A percentile compares a stretch with the other conserved stretches of the same genome.
Evolutionary conservation across 2,329 filamentous ascomycete species (phyloP).

Genomic region (Magnaporthiopsis rhizophila): DNA sequence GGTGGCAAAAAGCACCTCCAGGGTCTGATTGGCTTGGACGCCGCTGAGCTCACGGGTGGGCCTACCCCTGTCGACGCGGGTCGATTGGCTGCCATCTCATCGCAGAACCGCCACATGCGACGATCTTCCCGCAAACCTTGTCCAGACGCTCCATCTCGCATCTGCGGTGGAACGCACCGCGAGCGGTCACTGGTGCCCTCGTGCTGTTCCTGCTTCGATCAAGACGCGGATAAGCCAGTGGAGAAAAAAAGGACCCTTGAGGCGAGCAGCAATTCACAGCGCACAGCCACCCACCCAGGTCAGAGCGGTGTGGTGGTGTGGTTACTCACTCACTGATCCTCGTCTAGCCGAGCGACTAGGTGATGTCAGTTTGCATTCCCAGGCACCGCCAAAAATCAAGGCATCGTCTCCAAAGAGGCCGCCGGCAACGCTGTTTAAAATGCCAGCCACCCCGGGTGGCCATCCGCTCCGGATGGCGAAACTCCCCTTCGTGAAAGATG

Average conservation of each 20-base stretch:
- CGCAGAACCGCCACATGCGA: not conserved
- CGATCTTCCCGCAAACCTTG: not conserved
- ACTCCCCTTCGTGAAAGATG: conserved; percentile 7
- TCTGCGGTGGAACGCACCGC: not conserved
- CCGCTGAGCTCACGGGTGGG: not conserved
- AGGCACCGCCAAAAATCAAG: conserved; percentile 1
- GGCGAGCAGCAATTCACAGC: not conserved
- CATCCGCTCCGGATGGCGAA: conserved; percentile 9
- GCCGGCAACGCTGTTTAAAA: conserved; percentile 3
- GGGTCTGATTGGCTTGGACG: not conserved
- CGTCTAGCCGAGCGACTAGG: not conserved
- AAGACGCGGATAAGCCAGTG: not conserved
- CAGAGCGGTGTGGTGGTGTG: not conserved
- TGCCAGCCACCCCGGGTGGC: conserved; percentile 8
- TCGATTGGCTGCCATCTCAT: conserved; percentile 1
- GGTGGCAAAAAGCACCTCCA: not conserved
- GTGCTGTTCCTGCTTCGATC: not conserved
- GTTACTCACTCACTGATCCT: not conserved
- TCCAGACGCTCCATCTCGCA: not conserved
- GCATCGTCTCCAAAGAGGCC: not conserved
- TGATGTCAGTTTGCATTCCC: conserved; percentile 4
- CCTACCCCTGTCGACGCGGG: not conserved
- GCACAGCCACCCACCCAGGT: not conserved
- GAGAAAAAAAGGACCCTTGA: not conserved
- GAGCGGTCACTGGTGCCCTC: not conserved